These are phyloP conservation scores for Triticum monococcum DNA, from an alignment of 176 grass and related monocot genomes.

Conservation along the genomic window DNA sequence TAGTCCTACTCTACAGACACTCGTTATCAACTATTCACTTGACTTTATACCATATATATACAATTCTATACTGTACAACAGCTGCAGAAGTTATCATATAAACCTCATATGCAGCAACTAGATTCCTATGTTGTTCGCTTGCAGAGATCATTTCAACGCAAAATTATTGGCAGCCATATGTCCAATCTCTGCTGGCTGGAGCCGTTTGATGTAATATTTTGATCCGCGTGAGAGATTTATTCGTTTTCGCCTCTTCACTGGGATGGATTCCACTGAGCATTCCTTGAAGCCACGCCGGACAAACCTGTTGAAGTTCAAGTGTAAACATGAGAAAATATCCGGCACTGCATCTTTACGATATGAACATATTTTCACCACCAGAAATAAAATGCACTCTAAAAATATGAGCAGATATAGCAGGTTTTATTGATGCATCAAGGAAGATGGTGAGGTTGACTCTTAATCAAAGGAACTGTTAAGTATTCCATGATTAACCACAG, in stretches of 20 bases:
- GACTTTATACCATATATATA: constrained; percentile 1
- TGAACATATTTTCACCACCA: not conserved
- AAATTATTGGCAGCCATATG: constrained; percentile 35
- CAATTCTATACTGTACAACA: constrained; percentile 31
- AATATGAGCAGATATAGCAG: not conserved
- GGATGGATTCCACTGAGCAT: constrained; percentile 75
- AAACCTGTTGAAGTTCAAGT: constrained; percentile 52
- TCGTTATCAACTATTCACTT: constrained; percentile 27
- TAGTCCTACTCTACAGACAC: not conserved
- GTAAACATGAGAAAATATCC: not conserved
- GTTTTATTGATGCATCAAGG: not conserved
- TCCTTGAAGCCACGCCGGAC: constrained; percentile 86
- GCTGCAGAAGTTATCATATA: not conserved
- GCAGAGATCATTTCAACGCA: constrained; percentile 25
- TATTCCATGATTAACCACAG: not conserved
- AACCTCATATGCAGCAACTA: constrained; percentile 12
- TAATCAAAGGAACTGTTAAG: not conserved
- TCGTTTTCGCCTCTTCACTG: constrained; percentile 56
- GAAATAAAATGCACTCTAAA: not conserved
- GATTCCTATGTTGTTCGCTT: not conserved
- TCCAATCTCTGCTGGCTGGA: constrained; percentile 45
- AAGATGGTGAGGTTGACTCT: not conserved
- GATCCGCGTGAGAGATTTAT: constrained; percentile 81
- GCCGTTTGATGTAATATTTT: constrained; percentile 84
- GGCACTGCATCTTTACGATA: not conserved